Evolutionary conservation across 768 basidiomycete genomes (phyloP).

Genomic region (Leccinum incarnatum): DNA sequence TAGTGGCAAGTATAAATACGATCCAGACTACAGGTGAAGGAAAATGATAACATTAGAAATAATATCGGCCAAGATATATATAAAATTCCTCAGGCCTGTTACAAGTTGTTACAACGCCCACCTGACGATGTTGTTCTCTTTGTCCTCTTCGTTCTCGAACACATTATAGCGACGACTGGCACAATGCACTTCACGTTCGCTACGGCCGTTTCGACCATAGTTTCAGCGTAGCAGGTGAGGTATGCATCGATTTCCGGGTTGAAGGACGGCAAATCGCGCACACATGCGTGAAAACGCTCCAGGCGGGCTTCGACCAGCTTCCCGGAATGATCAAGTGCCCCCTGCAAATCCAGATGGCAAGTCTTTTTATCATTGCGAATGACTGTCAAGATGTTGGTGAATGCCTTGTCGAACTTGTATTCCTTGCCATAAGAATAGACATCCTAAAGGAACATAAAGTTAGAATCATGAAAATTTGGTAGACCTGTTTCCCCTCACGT

Average conservation of each 20-base stretch:
- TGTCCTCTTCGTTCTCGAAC: neutral
- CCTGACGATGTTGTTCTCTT: neutral
- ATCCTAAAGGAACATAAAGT: neutral
- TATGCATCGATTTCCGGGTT: neutral
- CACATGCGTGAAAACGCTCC: neutral
- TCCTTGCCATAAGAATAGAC: neutral
- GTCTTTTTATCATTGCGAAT: neutral
- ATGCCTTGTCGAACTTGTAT: neutral
- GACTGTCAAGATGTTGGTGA: neutral
- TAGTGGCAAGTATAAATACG: too few species aligned
- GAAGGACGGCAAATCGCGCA: neutral
- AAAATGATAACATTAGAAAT: neutral
- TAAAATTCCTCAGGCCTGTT: neutral
- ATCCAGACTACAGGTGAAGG: too few species aligned
- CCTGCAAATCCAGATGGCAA: neutral
- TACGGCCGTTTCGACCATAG: neutral
- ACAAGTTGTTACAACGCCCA: neutral
- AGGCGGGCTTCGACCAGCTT: neutral
- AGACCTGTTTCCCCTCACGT: neutral
- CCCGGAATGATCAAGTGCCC: neutral
- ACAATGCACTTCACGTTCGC: neutral
- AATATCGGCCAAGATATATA: neutral
- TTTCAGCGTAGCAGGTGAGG: neutral
- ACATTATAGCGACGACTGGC: neutral
- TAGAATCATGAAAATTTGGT: neutral